Percentiles rank a stretch among this genome's conserved stretches.
phyloP scores from a whole-genome alignment of 345 rosid species.

The Lepidium africanum region DNA sequence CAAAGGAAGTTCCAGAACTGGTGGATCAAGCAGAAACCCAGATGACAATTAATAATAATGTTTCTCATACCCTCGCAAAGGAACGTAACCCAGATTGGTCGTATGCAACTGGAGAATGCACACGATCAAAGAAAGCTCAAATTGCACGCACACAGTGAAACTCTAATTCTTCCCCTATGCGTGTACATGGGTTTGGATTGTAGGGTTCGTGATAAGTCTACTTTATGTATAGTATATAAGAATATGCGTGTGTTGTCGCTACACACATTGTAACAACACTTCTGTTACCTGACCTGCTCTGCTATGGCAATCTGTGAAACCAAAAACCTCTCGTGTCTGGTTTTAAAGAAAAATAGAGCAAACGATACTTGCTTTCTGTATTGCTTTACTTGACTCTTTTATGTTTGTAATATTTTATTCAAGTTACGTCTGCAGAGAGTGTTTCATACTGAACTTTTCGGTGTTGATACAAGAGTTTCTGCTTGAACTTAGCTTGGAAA shows the following conservation, averaged over 20 bases:
- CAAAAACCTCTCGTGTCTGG: neutral
- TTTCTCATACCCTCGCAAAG: conserved; percentile 3
- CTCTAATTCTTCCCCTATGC: neutral
- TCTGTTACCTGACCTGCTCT: neutral
- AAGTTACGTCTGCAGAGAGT: neutral
- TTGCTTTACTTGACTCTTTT: neutral
- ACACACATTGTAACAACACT: conserved; percentile 5
- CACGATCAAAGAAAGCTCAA: neutral
- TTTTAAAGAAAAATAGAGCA: neutral
- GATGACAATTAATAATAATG: conserved; percentile 29
- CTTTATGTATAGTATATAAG: conserved; percentile 19
- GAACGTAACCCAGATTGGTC: conserved; percentile 1
- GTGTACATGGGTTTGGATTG: neutral
- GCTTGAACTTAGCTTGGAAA: neutral
- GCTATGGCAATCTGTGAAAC: neutral
- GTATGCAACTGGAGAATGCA: conserved; percentile 13
- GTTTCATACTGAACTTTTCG: neutral
- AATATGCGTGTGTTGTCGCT: conserved; percentile 15
- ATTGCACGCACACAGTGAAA: neutral
- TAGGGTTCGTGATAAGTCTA: conserved; percentile 13
- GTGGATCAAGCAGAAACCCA: conserved; percentile 40
- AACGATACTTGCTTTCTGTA: conserved; percentile 5
- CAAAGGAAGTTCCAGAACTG: conserved; percentile 41
- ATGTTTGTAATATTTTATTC: conserved; percentile 11
- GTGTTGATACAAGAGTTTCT: conserved; percentile 5